Conservation (phyloP, 2,329 filamentous ascomycete species). For the Colletotrichum liriopes region DNA sequence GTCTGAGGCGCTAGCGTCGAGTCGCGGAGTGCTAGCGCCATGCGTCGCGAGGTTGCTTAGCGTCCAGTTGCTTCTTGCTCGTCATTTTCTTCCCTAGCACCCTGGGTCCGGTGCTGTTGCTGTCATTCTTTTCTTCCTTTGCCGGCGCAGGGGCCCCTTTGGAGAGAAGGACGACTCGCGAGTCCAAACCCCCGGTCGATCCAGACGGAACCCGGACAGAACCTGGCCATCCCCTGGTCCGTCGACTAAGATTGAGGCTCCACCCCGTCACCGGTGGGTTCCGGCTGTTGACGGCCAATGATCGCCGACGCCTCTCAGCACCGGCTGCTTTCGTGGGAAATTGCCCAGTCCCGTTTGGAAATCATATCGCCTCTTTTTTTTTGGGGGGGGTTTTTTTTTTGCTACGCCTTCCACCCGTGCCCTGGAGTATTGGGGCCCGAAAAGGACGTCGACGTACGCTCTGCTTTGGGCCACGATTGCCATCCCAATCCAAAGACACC, state of each 20-base stretch:
- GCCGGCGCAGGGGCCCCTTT: constrained; percentile 19
- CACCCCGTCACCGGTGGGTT: constrained; percentile 5
- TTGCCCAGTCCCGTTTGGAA: constrained; percentile 35
- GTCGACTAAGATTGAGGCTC: constrained; percentile 22
- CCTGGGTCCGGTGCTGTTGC: background rate
- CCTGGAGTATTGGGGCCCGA: constrained; percentile 8
- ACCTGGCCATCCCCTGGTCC: constrained; percentile 1
- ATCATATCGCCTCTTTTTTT: constrained; percentile 14
- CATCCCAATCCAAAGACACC: background rate
- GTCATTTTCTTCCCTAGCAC: background rate
- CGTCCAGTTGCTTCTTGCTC: background rate
- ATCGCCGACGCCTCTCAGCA: constrained; percentile 20
- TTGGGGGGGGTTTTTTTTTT: background rate
- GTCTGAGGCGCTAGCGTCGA: constrained; percentile 5
- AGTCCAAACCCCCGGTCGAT: background rate
- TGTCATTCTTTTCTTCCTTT: background rate
- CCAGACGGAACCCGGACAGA: background rate
- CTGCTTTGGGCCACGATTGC: constrained; percentile 24
- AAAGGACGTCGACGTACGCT: background rate
- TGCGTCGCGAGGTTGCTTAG: background rate
- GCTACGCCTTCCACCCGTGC: background rate
- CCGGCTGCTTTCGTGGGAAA: constrained; percentile 32
- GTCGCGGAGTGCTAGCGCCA: background rate
- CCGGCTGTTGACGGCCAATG: constrained; percentile 24
- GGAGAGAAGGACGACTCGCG: background rate